A percentile compares a stretch with the other conserved stretches of the same genome.
These are phyloP conservation scores for Penicillium polonicum DNA, from an alignment of 2,329 filamentous ascomycete species.

Conservation along the genomic window DNA sequence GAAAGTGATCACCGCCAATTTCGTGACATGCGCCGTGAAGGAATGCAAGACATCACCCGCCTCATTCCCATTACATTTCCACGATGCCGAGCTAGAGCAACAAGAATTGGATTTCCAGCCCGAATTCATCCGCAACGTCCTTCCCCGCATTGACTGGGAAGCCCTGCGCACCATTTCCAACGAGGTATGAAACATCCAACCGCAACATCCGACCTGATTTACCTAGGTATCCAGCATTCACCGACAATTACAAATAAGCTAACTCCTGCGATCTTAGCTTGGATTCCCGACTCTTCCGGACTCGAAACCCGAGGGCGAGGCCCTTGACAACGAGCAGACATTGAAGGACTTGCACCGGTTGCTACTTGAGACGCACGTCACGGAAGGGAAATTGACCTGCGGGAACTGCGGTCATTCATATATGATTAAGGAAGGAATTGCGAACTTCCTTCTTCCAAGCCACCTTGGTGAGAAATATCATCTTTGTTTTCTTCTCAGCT, in stretches of 20 bases:
- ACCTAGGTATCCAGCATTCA: not conserved
- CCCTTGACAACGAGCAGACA: constrained; percentile 65
- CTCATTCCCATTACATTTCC: constrained; percentile 88
- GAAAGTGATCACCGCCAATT: constrained; percentile 96
- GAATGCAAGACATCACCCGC: constrained; percentile 77
- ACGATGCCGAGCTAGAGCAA: constrained; percentile 85
- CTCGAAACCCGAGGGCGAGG: constrained; percentile 61
- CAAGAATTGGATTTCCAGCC: constrained; percentile 79
- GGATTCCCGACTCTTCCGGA: constrained; percentile 73
- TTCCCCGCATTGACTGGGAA: constrained; percentile 85
- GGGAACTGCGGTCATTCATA: constrained; percentile 93
- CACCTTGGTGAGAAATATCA: constrained; percentile 62
- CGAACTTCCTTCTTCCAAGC: constrained; percentile 90
- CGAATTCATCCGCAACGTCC: constrained; percentile 76
- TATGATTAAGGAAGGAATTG: constrained; percentile 89
- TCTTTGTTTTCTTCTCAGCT: not conserved
- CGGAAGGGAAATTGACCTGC: constrained; percentile 85
- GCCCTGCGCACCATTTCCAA: constrained; percentile 71
- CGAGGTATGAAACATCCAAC: constrained; percentile 49
- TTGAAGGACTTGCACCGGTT: constrained; percentile 76
- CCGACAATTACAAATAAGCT: not conserved
- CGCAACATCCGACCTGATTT: not conserved
- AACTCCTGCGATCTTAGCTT: constrained; percentile 53
- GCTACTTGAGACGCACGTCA: constrained; percentile 84
- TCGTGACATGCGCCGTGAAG: constrained; percentile 94